A percentile compares a stretch with the other conserved stretches of the same genome.
Evolutionary conservation across 2,329 filamentous ascomycete species (phyloP).

Genomic region (Fusarium irregulare): DNA sequence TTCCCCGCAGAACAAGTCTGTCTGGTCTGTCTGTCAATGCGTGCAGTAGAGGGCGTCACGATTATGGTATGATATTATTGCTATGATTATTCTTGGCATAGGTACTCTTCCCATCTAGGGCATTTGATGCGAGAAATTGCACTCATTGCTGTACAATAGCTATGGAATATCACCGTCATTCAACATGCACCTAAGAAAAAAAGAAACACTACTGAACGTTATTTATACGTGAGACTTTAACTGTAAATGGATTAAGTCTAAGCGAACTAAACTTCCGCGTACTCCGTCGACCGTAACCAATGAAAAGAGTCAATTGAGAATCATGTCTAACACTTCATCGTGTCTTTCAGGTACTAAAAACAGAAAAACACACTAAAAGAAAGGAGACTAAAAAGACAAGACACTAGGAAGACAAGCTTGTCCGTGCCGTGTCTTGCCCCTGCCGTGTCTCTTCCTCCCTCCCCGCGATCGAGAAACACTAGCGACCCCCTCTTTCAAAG

Average conservation of each 20-base stretch:
- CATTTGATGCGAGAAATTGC: neutral
- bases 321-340: constrained; percentile 7
- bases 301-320: neutral
- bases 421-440: neutral
- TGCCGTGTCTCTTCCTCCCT: neutral
- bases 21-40: neutral
- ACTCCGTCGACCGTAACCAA: constrained; percentile 2
- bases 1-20: constrained; percentile 13
- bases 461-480: constrained; percentile 20
- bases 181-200: neutral
- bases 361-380: neutral
- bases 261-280: neutral
- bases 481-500: neutral
- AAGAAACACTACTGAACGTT: constrained; percentile 12
- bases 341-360: constrained; percentile 1
- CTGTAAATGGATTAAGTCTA: neutral
- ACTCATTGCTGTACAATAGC: too few relatives aligned
- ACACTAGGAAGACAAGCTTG: neutral
- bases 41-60: constrained; percentile 10
- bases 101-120: neutral
- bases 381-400: neutral
- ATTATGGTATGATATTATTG: constrained; percentile 19
- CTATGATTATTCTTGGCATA: neutral
- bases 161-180: constrained; percentile 18
- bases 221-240: constrained; percentile 6